Evolutionary conservation across 2,329 filamentous ascomycete species (phyloP), one percentile per base, ranked within the genome.

Genomic region (Alternaria sp.): DNA sequence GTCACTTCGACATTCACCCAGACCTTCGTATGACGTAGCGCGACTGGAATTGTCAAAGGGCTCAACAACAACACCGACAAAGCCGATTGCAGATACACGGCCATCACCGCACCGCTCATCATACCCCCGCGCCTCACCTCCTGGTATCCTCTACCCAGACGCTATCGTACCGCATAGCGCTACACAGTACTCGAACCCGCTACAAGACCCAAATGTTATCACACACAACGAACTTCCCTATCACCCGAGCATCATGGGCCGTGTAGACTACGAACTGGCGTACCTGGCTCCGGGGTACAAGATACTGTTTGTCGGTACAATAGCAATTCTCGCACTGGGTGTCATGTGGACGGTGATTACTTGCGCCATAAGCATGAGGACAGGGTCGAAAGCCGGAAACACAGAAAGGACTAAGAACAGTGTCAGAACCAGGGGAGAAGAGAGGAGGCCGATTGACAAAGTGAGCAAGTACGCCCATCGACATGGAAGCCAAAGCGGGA

Each of bases 391-490:
- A 14, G n/a, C n/a, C n/a, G n/a, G n/a, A n/a, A n/a, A n/a, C n/a
- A n/a, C n/a, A n/a, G n/a, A n/a, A n/a, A n/a, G n/a, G n/a, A n/a
- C n/a, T n/a, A n/a, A n/a, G n/a, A n/a, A n/a, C n/a, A n/a, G n/a
- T n/a, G n/a, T n/a, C 26, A 14, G 37, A 33, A 28, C 12, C 18
- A 12, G 14, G 8, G n/a, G n/a, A n/a, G 45, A 58, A 11, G 58
- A 64, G 46, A 47, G 23, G 7, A 58, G 60, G 43, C 65, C 68
- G 25, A 25, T 68, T 8, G 66, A 73, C 18, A 71, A 70, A 47
- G 61, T 63, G n/a, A 58, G 49, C 12, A 68, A 62, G 41, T 70
- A 69, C 43, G 58, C 47, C 8, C 53, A 51, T 21, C 44, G 11
- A 43, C 15, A 23, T 25, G 7, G 46, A 20, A 10, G 26, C 14